A percentile compares a stretch with the other conserved stretches of the same genome.
Evolutionary conservation across 2,329 filamentous ascomycete genomes (phyloP).

Genomic region (Verticillium nonalfalfae): DNA sequence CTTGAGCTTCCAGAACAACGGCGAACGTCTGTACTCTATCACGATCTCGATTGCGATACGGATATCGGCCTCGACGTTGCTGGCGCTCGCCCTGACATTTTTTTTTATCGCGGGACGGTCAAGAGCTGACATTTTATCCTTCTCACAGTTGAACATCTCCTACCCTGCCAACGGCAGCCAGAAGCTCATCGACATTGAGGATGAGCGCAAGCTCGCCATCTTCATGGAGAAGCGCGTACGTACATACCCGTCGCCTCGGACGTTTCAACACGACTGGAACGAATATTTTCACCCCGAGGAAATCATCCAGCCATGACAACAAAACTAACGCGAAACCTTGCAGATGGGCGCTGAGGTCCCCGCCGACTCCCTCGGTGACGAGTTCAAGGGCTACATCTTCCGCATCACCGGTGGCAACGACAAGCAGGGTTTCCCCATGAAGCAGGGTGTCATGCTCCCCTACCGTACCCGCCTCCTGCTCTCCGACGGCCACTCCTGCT

Average conservation of each 20-base stretch:
- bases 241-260: constrained; percentile 16
- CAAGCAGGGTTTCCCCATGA: constrained; percentile 99
- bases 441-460: constrained; percentile 99
- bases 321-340: constrained; percentile 23
- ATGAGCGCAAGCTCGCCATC: constrained; percentile 98
- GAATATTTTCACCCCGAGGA: constrained; percentile 12
- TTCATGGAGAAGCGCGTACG: constrained; percentile 97
- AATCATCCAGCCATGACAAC: constrained; percentile 1
- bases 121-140: constrained; percentile 23
- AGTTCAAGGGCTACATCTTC: constrained; percentile 99
- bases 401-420: constrained; percentile 99
- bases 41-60: not conserved
- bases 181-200: constrained; percentile 98
- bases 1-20: not conserved
- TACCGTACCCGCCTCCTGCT: constrained; percentile 98
- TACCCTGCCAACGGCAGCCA: constrained; percentile 99
- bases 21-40: not conserved
- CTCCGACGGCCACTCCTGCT: constrained; percentile 96
- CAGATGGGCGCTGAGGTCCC: constrained; percentile 87
- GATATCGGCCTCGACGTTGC: not conserved
- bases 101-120: not conserved
- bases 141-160: constrained; percentile 55
- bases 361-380: constrained; percentile 92
- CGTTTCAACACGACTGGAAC: constrained; percentile 7
- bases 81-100: not conserved